phyloP scores from a whole-genome alignment of 2,329 filamentous ascomycete species.

The Phyllosticta citribraziliensis region DNA sequence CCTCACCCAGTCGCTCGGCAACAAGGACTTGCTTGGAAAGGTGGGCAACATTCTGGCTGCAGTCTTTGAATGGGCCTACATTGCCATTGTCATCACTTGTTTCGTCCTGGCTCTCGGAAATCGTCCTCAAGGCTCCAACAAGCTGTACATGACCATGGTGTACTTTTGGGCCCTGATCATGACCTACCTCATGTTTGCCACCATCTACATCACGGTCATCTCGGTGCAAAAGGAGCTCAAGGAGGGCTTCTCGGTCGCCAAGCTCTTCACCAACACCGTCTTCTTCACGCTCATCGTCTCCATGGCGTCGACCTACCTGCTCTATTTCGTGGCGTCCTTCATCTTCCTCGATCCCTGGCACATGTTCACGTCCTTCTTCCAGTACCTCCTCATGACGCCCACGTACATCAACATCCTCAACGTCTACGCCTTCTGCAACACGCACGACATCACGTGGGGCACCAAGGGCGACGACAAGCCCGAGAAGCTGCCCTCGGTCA shows the following conservation, averaged over 20 bases:
- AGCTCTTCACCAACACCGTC: slow-evolving; percentile 75
- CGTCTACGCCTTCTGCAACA: slow-evolving; percentile 98
- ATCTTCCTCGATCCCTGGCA: slow-evolving; percentile 99
- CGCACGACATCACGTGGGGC: slow-evolving; percentile 94
- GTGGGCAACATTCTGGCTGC: slow-evolving; percentile 74
- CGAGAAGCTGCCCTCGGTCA: slow-evolving; percentile 79
- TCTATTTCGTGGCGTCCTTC: slow-evolving; percentile 85
- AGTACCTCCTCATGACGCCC: slow-evolving; percentile 90
- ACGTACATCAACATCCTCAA: slow-evolving; percentile 98
- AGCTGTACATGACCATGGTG: slow-evolving; percentile 94
- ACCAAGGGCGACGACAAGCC: slow-evolving; percentile 97
- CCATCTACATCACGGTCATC: slow-evolving; percentile 83
- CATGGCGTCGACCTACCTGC: slow-evolving; percentile 79
- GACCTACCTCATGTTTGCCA: slow-evolving; percentile 89
- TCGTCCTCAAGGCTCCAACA: slow-evolving; percentile 85
- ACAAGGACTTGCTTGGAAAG: slow-evolving; percentile 58
- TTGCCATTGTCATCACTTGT: slow-evolving; percentile 82
- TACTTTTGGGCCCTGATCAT: slow-evolving; percentile 97
- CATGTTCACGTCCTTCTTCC: slow-evolving; percentile 88
- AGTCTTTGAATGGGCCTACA: slow-evolving; percentile 93
- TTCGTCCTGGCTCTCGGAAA: slow-evolving; percentile 94
- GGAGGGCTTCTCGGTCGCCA: slow-evolving; percentile 54
- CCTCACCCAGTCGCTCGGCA: slow-evolving; percentile 74
- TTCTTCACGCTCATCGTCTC: slow-evolving; percentile 94
- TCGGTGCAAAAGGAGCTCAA: slow-evolving; percentile 66